phyloP scores from a whole-genome alignment of 345 rosid genomes.

The Jatropha curcas region DNA sequence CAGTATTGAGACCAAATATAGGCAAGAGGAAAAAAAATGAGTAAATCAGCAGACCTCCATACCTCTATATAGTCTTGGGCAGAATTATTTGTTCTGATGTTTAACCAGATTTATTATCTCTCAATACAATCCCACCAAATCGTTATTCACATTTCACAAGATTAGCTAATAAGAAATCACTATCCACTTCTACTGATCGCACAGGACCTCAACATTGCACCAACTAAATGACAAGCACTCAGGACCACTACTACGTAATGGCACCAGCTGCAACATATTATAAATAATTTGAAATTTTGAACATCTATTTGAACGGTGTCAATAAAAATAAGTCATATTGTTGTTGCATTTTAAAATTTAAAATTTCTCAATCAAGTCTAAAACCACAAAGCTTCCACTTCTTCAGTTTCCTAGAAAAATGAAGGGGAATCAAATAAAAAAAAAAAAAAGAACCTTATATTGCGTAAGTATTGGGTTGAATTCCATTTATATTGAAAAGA shows the following conservation, averaged over 20 bases:
- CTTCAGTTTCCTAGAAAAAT: neutral
- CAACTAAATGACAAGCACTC: conserved; percentile 5
- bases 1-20: neutral
- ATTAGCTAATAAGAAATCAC: conserved; percentile 3
- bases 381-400: neutral
- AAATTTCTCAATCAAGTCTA: neutral
- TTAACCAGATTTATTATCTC: neutral
- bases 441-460: neutral
- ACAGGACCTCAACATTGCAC: neutral
- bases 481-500: neutral
- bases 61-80: neutral
- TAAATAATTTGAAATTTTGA: neutral
- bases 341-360: neutral
- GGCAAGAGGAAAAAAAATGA: neutral
- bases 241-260: neutral
- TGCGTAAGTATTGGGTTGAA: neutral
- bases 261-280: neutral
- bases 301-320: neutral
- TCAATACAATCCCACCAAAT: no score
- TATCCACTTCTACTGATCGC: conserved; percentile 13
- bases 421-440: no score
- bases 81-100: neutral
- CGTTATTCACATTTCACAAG: no score
- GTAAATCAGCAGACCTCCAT: neutral
- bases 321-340: neutral